Conservation (phyloP, 768 basidiomycete species). For the Pisolithus orientalis region DNA sequence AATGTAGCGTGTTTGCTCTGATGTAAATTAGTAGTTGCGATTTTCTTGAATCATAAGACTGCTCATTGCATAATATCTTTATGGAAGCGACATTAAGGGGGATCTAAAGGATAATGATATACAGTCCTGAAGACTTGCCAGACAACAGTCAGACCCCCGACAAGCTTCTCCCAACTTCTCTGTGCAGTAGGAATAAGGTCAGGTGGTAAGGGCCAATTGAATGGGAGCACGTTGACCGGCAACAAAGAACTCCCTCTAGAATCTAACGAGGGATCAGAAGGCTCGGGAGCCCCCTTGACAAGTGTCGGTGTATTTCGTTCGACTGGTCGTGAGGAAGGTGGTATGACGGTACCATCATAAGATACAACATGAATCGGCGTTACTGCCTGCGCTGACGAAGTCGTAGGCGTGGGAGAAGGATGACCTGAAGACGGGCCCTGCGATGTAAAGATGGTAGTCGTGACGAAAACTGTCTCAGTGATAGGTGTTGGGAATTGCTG, state of each 20-base stretch:
- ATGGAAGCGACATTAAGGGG: conserved; percentile 16
- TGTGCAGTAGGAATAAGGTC: conserved; percentile 21
- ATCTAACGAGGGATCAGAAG: conserved; percentile 7
- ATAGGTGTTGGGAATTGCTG: conserved; percentile 1
- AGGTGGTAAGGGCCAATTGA: conserved; percentile 26
- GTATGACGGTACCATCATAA: background rate
- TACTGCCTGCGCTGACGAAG: conserved; percentile 2
- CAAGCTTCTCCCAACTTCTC: conserved; percentile 17
- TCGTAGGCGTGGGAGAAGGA: conserved; percentile 1
- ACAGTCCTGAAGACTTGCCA: conserved; percentile 26
- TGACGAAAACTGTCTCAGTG: conserved; percentile 25
- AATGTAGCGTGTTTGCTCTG: too few relatives aligned
- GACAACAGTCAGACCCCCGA: conserved; percentile 21
- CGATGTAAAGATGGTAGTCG: conserved; percentile 20
- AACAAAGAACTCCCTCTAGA: conserved; percentile 16
- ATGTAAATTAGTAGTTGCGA: too few relatives aligned
- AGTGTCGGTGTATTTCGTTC: conserved; percentile 10
- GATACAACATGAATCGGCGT: conserved; percentile 8
- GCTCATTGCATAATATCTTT: background rate
- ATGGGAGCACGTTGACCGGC: conserved; percentile 11
- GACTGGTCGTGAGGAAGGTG: conserved; percentile 1
- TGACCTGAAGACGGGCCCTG: conserved; percentile 1
- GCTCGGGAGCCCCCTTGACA: conserved; percentile 2
- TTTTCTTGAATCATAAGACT: conserved; percentile 5
- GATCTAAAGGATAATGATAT: conserved; percentile 31